Percentiles rank a stretch among this genome's conserved stretches.
phyloP scores from a whole-genome alignment of 2,329 filamentous ascomycete species.

The Acrocalymma vagum region DNA sequence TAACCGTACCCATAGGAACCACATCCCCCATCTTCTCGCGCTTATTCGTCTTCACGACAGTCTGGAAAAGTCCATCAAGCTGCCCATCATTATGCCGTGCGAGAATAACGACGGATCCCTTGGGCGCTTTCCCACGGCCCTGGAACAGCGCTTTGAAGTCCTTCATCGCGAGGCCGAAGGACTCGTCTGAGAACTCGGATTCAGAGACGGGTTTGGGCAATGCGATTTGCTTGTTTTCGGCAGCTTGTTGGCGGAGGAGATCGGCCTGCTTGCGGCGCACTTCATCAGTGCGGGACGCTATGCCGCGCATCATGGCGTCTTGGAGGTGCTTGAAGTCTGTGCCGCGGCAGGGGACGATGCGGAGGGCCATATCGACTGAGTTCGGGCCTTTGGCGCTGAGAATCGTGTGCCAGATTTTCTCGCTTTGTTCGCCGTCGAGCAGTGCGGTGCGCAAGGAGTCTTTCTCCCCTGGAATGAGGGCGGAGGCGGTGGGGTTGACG shows the following conservation, averaged over 20 bases:
- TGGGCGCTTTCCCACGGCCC: constrained; percentile 77
- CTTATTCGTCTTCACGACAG: constrained; percentile 34
- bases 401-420: constrained; percentile 77
- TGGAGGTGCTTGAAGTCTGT: constrained; percentile 94
- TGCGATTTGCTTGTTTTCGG: constrained; percentile 44
- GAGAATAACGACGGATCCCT: constrained; percentile 80
- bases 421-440: constrained; percentile 73
- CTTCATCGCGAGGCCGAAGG: constrained; percentile 77
- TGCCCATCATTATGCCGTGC: constrained; percentile 71
- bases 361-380: constrained; percentile 77
- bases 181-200: constrained; percentile 71
- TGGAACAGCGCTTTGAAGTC: constrained; percentile 86
- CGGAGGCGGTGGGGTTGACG: constrained; percentile 80
- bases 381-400: constrained; percentile 62
- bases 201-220: constrained; percentile 43
- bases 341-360: constrained; percentile 88
- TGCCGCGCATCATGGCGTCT: constrained; percentile 88
- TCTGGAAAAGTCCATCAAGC: constrained; percentile 53
- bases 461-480: constrained; percentile 83
- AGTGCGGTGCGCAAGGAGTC: constrained; percentile 74
- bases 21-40: constrained; percentile 54
- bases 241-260: constrained; percentile 52
- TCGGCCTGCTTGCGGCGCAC: constrained; percentile 46
- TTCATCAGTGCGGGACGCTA: constrained; percentile 75
- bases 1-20: constrained; percentile 73